phyloP scores from a whole-genome alignment of 352 stramenopile species.

The Phytopythium mirpurense region DNA sequence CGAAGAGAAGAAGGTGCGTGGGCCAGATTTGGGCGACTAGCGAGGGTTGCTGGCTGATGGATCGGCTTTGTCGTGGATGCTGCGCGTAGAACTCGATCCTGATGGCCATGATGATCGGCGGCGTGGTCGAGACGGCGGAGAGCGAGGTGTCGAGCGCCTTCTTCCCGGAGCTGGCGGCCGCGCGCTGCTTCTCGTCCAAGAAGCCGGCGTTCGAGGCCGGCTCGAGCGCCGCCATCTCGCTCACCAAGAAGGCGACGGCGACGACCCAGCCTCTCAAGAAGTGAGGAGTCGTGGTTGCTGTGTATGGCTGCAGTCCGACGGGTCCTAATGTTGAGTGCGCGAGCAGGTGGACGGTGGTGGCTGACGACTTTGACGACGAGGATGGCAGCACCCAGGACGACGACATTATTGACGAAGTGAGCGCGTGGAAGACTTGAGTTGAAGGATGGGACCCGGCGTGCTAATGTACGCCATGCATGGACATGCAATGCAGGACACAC shows the following conservation, averaged over 20 bases:
- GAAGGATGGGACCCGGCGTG: no score
- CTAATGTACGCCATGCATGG: no score
- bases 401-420: slow-evolving; percentile 76
- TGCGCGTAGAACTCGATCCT: slow-evolving; percentile 41
- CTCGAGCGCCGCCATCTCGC: slow-evolving; percentile 37
- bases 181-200: slow-evolving; percentile 45
- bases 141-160: slow-evolving; percentile 28
- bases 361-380: slow-evolving; percentile 56
- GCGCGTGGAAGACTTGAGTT: no score
- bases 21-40: slow-evolving; percentile 2
- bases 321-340: not conserved
- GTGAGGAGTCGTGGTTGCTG: slow-evolving; percentile 1
- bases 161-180: slow-evolving; percentile 36
- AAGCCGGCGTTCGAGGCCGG: slow-evolving; percentile 57
- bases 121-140: slow-evolving; percentile 55
- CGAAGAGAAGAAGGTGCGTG: slow-evolving; percentile 54
- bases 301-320: not conserved
- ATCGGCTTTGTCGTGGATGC: slow-evolving; percentile 1
- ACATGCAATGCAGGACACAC: slow-evolving; percentile 61
- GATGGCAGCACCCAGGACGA: slow-evolving; percentile 38
- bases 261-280: slow-evolving; percentile 39
- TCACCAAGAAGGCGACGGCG: slow-evolving; percentile 34
- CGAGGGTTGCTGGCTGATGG: not conserved
- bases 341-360: slow-evolving; percentile 54
- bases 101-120: slow-evolving; percentile 78